Base-by-base conservation (phyloP, 1,284 basidiomycete genomes). In the Ganoderma multipileum region DNA sequence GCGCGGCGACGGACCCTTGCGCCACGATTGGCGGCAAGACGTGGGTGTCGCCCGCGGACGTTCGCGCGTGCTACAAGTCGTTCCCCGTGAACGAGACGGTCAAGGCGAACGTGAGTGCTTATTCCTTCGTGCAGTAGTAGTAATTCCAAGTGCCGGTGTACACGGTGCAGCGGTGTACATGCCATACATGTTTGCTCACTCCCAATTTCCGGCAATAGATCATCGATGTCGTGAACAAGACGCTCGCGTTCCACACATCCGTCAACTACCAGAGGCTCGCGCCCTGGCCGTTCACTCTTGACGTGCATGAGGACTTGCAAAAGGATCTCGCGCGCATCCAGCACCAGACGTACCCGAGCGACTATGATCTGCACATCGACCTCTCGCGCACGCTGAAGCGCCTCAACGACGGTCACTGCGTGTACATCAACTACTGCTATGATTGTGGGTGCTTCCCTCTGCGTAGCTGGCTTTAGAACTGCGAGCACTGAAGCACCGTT, bases 181-280 rank as follows among this genome's bases (percentile, higher is more conserved):
- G 11, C 8, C 64, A 39, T 54, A 71, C 66, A 12, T 65, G n/a
- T 61, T 70, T 65, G n/a, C 63, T 70, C 54, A 72, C 72, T 23
- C 11, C n/a, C 26, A 8, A 39, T 28, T 33, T 12, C 39, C 50
- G 47, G 66, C 18, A 55, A 36, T 62, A 73, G 87, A 82, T 87
- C 64, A 81, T 89, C 62, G 85, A 89, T 66, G 86, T 86, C 23
- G 81, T 87, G 12, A 88, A 85, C 76, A 88, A 86, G 77, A 87
- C 87, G 0, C 79, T 89, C 38, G 83, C 85, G 20, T 89, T 90
- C 75, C 88, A 89, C 74, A 87, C 87, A 0, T 89, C 87, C 4
- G 83, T 84, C 38, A 89, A 87, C 76, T 89, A 88, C 71, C 84
- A 89, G 75, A 81, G 85, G 58, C 80, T 80, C 65, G 87, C 87